phyloP scores from a whole-genome alignment of 768 basidiomycete species.

The Podaxis sp. region DNA sequence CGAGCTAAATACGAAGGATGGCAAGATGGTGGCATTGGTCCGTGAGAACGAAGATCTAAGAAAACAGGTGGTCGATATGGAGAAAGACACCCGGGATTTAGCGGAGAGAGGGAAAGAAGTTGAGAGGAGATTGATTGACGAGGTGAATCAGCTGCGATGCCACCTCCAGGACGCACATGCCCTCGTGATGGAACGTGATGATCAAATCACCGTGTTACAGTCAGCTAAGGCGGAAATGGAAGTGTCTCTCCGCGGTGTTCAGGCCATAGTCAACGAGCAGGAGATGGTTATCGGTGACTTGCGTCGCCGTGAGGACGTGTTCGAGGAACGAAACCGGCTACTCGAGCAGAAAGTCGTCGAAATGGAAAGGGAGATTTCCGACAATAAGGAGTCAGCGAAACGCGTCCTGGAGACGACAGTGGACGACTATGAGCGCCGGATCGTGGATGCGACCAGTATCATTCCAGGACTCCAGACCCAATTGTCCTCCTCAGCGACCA shows the following conservation, averaged over 20 bases:
- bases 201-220: neutral
- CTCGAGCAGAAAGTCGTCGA: neutral
- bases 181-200: neutral
- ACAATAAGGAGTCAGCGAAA: neutral
- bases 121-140: neutral
- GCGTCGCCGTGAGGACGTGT: neutral
- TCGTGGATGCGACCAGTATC: neutral
- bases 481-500: neutral
- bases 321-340: neutral
- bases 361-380: neutral
- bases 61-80: neutral
- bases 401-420: neutral
- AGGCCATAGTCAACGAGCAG: neutral
- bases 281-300: conserved; percentile 2
- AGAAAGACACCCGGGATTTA: neutral
- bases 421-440: neutral
- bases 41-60: neutral
- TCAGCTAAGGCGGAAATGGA: neutral
- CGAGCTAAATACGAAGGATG: conserved; percentile 1
- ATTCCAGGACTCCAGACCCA: neutral
- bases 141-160: neutral
- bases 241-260: neutral
- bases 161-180: neutral
- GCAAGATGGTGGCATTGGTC: neutral
- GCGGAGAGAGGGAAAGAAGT: neutral